Percentiles rank a stretch among this genome's conserved stretches.
phyloP scores from a whole-genome alignment of 371 early-diverging fungal species.

The Apophysomyces trapeziformis region DNA sequence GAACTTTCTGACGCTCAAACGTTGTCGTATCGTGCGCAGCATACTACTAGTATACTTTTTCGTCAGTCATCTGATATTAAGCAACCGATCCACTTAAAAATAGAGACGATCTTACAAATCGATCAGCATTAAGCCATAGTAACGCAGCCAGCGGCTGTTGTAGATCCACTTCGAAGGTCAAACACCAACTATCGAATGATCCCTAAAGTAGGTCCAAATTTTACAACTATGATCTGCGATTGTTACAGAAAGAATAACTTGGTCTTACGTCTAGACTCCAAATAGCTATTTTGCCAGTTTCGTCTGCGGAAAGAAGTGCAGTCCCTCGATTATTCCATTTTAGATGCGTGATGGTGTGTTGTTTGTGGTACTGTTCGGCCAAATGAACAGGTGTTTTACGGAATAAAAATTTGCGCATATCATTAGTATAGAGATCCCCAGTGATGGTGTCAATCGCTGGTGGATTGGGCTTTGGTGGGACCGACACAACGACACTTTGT shows the following conservation, averaged over 20 bases:
- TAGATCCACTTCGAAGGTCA: slow-evolving; percentile 31
- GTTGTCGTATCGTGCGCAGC: slow-evolving; percentile 14
- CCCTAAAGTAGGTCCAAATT: slow-evolving; percentile 20
- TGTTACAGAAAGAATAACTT: neutral
- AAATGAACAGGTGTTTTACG: slow-evolving; percentile 32
- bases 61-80: neutral
- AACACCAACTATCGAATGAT: slow-evolving; percentile 39
- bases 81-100: neutral
- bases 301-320: slow-evolving; percentile 47
- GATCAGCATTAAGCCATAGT: slow-evolving; percentile 49
- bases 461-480: slow-evolving; percentile 32
- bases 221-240: neutral
- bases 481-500: slow-evolving; percentile 34
- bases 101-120: slow-evolving; percentile 30
- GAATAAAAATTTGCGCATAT: slow-evolving; percentile 16
- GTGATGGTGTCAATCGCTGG: slow-evolving; percentile 31
- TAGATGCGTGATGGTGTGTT: slow-evolving; percentile 44
- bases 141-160: slow-evolving; percentile 51
- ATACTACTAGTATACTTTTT: slow-evolving; percentile 21
- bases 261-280: slow-evolving; percentile 46
- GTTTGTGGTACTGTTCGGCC: slow-evolving; percentile 42
- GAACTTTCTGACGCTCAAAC: slow-evolving; percentile 20
- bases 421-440: slow-evolving; percentile 37
- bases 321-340: slow-evolving; percentile 53
- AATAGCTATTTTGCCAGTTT: slow-evolving; percentile 46